A percentile compares a stretch with the other conserved stretches of the same genome.
Conservation (phyloP, 192 early-diverging fungal species). For the Linnemannia zychae region DNA sequence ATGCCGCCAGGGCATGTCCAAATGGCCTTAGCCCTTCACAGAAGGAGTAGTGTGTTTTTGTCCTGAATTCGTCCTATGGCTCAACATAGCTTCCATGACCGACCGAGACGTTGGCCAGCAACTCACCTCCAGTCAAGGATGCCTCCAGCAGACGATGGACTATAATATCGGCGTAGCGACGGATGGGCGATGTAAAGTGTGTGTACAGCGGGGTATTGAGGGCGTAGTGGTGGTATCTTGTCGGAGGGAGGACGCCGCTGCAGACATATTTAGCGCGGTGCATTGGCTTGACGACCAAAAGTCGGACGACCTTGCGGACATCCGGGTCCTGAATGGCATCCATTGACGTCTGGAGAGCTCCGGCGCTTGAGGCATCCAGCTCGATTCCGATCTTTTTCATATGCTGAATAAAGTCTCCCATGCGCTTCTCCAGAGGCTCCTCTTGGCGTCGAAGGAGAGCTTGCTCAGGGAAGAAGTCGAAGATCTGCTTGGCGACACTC, state of each 20-base stretch:
- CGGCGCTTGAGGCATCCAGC: constrained; percentile 76
- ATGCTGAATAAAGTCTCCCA: constrained; percentile 82
- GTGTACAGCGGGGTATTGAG: constrained; percentile 93
- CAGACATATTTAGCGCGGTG: constrained; percentile 98
- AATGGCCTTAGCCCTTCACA: background rate
- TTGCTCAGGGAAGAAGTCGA: constrained; percentile 89
- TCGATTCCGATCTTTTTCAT: constrained; percentile 82
- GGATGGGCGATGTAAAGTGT: constrained; percentile 97
- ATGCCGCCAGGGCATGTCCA: constrained; percentile 1
- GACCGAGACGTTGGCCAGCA: constrained; percentile 19
- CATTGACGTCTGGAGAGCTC: constrained; percentile 68
- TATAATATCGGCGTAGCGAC: constrained; percentile 95
- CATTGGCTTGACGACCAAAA: constrained; percentile 91
- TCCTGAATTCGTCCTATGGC: constrained; percentile 16
- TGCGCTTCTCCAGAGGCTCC: constrained; percentile 69
- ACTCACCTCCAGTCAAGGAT: constrained; percentile 63
- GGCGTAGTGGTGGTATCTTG: constrained; percentile 90
- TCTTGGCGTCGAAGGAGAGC: constrained; percentile 91
- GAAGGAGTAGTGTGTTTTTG: background rate
- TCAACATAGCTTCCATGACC: constrained; percentile 23
- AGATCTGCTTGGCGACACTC: constrained; percentile 93
- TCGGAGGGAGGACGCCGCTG: constrained; percentile 83
- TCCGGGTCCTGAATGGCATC: constrained; percentile 71
- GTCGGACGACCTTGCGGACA: constrained; percentile 83
- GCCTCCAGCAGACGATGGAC: constrained; percentile 93